Conservation (phyloP, 2,329 filamentous ascomycete species). For the Epicoccum sorghinum region DNA sequence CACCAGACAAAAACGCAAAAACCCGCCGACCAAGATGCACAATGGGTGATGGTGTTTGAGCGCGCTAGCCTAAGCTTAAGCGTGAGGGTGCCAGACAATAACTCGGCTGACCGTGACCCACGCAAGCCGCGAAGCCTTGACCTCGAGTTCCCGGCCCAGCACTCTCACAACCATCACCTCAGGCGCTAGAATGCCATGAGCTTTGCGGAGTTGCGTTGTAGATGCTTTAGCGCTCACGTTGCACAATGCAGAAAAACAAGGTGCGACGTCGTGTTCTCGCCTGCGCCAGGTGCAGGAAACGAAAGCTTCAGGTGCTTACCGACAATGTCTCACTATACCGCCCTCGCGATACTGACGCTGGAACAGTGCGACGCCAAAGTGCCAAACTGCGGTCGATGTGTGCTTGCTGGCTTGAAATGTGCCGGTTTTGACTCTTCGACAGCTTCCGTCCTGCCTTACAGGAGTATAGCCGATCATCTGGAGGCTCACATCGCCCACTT, state of each 20-base stretch:
- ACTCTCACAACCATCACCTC: constrained; percentile 17
- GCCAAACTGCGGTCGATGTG: constrained; percentile 42
- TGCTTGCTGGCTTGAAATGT: constrained; percentile 38
- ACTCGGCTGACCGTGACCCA: constrained; percentile 12
- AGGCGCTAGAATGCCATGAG: constrained; percentile 27
- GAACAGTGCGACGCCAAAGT: constrained; percentile 45
- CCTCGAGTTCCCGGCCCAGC: constrained; percentile 18
- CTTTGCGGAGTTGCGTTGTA: constrained; percentile 23
- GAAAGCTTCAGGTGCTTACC: constrained; percentile 41
- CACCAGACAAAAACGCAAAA: constrained; percentile 1
- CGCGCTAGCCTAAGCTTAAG: constrained; percentile 9
- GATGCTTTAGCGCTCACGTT: constrained; percentile 19
- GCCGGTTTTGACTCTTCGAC: constrained; percentile 46
- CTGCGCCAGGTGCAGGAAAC: constrained; percentile 45
- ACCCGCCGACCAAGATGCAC: neutral
- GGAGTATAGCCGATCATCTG: constrained; percentile 43
- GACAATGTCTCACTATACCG: constrained; percentile 13
- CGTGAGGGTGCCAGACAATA: constrained; percentile 2
- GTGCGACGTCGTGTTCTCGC: constrained; percentile 45
- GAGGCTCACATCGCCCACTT: constrained; percentile 41
- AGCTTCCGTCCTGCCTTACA: constrained; percentile 37
- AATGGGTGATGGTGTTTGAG: constrained; percentile 4
- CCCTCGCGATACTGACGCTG: constrained; percentile 21
- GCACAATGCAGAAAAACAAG: constrained; percentile 42
- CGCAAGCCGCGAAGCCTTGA: constrained; percentile 3